Conservation (phyloP, 2,329 filamentous ascomycete species). For the Phialocephala subalpina region DNA sequence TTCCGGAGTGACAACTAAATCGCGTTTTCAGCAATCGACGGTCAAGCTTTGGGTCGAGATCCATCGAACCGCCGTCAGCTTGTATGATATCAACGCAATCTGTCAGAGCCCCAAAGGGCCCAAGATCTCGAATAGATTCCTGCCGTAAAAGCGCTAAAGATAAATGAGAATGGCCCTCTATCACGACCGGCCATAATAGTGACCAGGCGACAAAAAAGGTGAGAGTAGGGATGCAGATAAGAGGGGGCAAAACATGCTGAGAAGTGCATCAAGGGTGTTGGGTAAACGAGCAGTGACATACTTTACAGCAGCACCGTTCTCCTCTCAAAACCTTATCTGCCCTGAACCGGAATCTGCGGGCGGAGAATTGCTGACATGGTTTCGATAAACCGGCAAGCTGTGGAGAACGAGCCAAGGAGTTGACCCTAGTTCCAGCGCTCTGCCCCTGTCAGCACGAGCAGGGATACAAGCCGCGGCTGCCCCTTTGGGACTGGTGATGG, state of each 20-base stretch:
- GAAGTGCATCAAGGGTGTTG: not conserved
- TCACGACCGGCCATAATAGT: not conserved
- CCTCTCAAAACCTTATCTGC: not conserved
- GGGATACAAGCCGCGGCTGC: not conserved
- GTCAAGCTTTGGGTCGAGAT: not conserved
- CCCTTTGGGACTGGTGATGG: not conserved
- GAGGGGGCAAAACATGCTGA: not conserved
- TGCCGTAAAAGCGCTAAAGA: not conserved
- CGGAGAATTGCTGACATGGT: slow-evolving; percentile 5
- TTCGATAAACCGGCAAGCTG: not conserved
- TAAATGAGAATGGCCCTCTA: not conserved
- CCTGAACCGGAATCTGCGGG: not conserved
- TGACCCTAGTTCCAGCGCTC: not conserved
- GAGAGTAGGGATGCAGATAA: not conserved
- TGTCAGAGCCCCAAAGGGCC: not conserved
- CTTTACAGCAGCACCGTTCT: not conserved
- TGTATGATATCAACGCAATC: slow-evolving; percentile 3
- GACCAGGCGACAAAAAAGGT: not conserved
- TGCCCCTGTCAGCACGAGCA: slow-evolving; percentile 8
- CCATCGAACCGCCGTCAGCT: not conserved
- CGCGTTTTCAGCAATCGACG: not conserved
- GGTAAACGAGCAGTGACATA: not conserved
- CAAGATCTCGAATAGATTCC: not conserved
- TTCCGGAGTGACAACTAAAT: not conserved
- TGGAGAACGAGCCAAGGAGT: not conserved